These are phyloP conservation scores for Bolboschoenoplectus hybrid DNA, from an alignment of 202 grass and related monocot species.

Conservation along the genomic window DNA sequence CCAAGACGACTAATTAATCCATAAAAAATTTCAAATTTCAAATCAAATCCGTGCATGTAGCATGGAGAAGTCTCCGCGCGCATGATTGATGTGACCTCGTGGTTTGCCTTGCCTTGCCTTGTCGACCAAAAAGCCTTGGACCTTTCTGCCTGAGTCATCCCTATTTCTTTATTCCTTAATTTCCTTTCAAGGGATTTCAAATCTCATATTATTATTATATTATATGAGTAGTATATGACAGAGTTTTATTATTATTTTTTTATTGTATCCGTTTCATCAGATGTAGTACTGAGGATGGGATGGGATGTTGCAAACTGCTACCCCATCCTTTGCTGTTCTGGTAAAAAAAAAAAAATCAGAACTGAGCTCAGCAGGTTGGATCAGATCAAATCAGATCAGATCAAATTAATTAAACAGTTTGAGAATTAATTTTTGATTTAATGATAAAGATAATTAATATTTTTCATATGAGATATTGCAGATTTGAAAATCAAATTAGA, in stretches of 20 bases:
- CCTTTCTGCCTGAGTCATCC: slow-evolving; percentile 12
- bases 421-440: too few relatives aligned
- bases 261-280: slow-evolving; percentile 5
- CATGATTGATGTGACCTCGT: slow-evolving; percentile 41
- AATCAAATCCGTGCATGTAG: slow-evolving; percentile 31
- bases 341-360: not conserved
- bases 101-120: slow-evolving; percentile 25
- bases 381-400: too few relatives aligned
- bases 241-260: not conserved
- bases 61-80: slow-evolving; percentile 28
- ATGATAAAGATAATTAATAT: too few relatives aligned
- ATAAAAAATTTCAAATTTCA: slow-evolving; percentile 36
- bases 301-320: not conserved
- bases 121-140: slow-evolving; percentile 22
- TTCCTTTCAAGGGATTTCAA: not conserved
- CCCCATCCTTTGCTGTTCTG: slow-evolving; percentile 6
- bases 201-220: not conserved
- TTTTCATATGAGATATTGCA: too few relatives aligned
- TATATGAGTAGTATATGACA: not conserved
- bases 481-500: too few relatives aligned
- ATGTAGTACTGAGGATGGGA: not conserved
- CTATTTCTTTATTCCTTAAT: not conserved
- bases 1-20: not conserved
- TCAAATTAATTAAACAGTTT: too few relatives aligned
- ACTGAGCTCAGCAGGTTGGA: not conserved